phyloP scores from a whole-genome alignment of 345 rosid species.

The Camelina laxa region DNA sequence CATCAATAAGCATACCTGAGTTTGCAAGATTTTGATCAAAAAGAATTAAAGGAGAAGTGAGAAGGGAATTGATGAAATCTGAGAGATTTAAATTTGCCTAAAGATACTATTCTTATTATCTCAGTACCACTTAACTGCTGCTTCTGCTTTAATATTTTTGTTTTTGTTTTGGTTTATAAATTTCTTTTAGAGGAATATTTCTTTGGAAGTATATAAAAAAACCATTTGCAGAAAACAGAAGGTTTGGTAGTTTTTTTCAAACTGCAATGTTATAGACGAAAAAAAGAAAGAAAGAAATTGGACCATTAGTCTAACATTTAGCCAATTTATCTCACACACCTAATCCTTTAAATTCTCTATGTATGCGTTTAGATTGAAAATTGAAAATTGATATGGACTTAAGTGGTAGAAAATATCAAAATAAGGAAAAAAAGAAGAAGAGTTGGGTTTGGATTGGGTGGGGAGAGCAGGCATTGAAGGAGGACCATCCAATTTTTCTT shows the following conservation, averaged over 20 bases:
- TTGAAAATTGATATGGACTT: conserved; percentile 27
- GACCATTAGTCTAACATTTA: conserved; percentile 51
- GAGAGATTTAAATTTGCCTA: conserved; percentile 22
- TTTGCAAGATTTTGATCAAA: conserved; percentile 14
- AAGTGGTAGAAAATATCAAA: conserved; percentile 17
- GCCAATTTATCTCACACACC: conserved; percentile 37
- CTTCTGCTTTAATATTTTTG: conserved; percentile 35
- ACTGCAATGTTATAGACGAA: conserved; percentile 41
- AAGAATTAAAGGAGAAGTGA: conserved; percentile 24
- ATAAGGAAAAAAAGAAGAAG: conserved; percentile 3
- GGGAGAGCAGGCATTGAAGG: conserved; percentile 41
- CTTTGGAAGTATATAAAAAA: conserved; percentile 29
- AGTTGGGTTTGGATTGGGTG: conserved; percentile 44
- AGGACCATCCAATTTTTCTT: conserved; percentile 50
- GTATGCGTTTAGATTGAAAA: conserved; percentile 19
- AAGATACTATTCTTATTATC: conserved; percentile 42
- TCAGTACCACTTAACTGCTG: conserved; percentile 49
- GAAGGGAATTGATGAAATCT: conserved; percentile 22
- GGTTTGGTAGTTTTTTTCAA: conserved; percentile 44
- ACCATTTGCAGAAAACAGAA: conserved; percentile 58
- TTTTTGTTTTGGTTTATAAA: conserved; percentile 36
- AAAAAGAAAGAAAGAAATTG: conserved; percentile 44
- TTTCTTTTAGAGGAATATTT: conserved; percentile 35
- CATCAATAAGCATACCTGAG: conserved; percentile 15
- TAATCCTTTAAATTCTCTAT: conserved; percentile 25